A percentile compares a stretch with the other conserved stretches of the same genome.
Conservation (phyloP, 108 stramenopile species). For the Seminavis robusta region DNA sequence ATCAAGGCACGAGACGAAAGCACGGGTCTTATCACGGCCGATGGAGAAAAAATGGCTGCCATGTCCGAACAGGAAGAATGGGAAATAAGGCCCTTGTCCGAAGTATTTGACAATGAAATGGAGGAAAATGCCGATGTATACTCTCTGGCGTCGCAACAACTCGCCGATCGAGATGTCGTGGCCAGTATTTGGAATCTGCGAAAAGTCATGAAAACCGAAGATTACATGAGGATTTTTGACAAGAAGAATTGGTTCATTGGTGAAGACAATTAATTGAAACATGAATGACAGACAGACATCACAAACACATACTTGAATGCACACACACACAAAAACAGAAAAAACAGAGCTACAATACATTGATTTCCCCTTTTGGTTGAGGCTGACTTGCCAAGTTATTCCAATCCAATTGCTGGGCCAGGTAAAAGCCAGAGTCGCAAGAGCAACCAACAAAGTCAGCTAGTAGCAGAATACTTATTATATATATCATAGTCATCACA, state of each 20-base stretch:
- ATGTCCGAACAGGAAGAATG: constrained; percentile 73
- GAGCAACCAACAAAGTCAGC: too few relatives aligned
- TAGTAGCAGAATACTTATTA: too few relatives aligned
- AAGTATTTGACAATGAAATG: constrained; percentile 44
- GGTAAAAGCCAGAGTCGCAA: too few relatives aligned
- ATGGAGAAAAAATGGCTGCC: constrained; percentile 74
- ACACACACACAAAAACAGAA: neutral
- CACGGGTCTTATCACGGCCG: constrained; percentile 51
- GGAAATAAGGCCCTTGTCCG: constrained; percentile 50
- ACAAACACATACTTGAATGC: neutral
- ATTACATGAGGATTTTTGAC: constrained; percentile 80
- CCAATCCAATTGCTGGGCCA: too few relatives aligned
- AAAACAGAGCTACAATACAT: neutral
- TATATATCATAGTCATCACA: too few relatives aligned
- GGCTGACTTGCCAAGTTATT: too few relatives aligned
- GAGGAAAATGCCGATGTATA: constrained; percentile 16
- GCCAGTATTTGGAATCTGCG: constrained; percentile 60
- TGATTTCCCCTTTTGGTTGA: neutral
- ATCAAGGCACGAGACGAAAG: constrained; percentile 37
- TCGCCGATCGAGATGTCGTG: constrained; percentile 68
- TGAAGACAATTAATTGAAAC: constrained; percentile 50
- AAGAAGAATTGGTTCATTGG: constrained; percentile 80
- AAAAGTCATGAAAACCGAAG: constrained; percentile 49
- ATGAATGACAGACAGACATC: neutral
- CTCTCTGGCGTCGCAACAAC: constrained; percentile 1